Evolutionary conservation across 208 protist species (phyloP).

Genomic region (Leptomonas pyrrhocoris): DNA sequence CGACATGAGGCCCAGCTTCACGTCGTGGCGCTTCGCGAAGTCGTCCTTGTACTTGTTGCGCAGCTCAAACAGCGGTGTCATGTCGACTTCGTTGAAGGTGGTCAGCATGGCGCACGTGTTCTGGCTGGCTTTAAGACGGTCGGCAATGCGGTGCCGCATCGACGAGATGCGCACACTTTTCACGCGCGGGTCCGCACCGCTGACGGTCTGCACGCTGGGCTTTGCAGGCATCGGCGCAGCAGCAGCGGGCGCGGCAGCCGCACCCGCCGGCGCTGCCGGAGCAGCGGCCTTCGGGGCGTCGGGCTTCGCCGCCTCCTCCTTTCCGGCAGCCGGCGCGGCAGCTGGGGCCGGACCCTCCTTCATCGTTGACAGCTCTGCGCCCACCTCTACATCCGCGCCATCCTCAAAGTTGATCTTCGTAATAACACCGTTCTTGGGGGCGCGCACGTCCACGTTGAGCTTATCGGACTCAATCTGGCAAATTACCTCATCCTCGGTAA

Average conservation of each 20-base stretch:
- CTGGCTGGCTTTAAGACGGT: conserved; percentile 98
- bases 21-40: conserved; percentile 97
- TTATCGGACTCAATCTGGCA: conserved; percentile 99
- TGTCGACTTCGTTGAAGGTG: conserved; percentile 99
- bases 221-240: conserved; percentile 38
- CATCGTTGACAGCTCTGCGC: conserved; percentile 87
- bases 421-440: conserved; percentile 92
- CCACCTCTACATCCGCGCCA: conserved; percentile 92
- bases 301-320: conserved; percentile 40
- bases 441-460: conserved; percentile 95
- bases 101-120: conserved; percentile 99
- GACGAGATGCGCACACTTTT: conserved; percentile 92
- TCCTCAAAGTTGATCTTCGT: conserved; percentile 90
- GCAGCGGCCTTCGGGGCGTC: conserved; percentile 26
- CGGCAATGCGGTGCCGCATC: conserved; percentile 96
- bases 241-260: conserved; percentile 16
- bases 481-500: conserved; percentile 97
- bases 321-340: conserved; percentile 15
- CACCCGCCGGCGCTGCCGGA: conserved; percentile 34
- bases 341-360: conserved; percentile 67
- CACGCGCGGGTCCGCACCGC: conserved; percentile 75
- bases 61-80: conserved; percentile 95
- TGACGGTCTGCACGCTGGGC: conserved; percentile 26
- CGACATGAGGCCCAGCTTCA: conserved; percentile 99
- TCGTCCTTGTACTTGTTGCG: conserved; percentile 97